Evolutionary conservation across 176 grass and related monocot species (phyloP), one percentile per base, ranked within the genome.

Genomic region (Musa beccarii): DNA sequence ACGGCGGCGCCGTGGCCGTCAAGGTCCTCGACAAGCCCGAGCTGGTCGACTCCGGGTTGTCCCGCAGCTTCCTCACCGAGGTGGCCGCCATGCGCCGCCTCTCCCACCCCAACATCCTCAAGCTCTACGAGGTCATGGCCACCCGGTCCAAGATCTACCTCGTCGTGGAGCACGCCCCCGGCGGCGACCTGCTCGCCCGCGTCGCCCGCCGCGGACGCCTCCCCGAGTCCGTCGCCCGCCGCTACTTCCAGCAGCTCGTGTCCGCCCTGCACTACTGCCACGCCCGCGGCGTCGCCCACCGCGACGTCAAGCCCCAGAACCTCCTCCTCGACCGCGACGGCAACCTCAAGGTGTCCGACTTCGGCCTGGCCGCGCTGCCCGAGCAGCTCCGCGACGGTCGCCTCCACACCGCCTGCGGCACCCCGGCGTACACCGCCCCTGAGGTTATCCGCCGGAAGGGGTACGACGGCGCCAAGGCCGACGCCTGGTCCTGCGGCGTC

Each of bases 401-500:
- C 24, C 93, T 96, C 17, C 86, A 79, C 77, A 96, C 87, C 0
- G 77, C 85, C 8, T 92, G 90, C 66, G 93, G 89, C 59, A 92
- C 89, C 2, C 93, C 90, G 15, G 87, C 87, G 0, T 97, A 78
- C 72, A 81, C 86, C 1, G 93, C 93, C 22, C 93, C 90, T 1
- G 93, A 92, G 87, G 85, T 96, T 50, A 79, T 92, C 55, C 77
- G 81, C 63, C 77, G 82, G 24, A 72, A 11, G 75, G 85, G 86
- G 1, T 96, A 96, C 73, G 87, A 96, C 57, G 93, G 93, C 26
- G 79, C 90, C 49, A 90, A 88, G 76, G 93, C 93, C 3, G 90
- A 96, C 79, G 87, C 87, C 14, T 97, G 93, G 93, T 97, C 93
- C 14, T 89, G 90, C 66, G 87, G 90, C 17, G 90, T 97, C 19